Evolutionary conservation across 2,329 filamentous ascomycete species (phyloP).

Genomic region (Exophiala viscosa): DNA sequence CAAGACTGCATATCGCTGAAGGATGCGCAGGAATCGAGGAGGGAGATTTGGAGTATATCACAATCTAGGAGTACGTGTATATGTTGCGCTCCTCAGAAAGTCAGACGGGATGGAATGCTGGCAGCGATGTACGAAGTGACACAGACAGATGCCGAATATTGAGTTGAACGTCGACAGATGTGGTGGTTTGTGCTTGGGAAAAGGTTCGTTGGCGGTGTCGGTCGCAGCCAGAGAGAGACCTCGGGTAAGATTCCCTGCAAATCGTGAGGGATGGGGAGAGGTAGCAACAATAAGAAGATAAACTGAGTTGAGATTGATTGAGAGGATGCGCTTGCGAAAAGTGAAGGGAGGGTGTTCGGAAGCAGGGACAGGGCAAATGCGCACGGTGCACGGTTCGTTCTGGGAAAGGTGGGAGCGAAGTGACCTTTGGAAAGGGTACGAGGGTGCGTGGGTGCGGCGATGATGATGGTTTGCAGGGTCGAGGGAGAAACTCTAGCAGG

Average conservation of each 20-base stretch:
- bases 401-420: neutral
- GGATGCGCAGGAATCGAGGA: constrained; percentile 5
- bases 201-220: neutral
- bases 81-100: no score
- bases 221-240: neutral
- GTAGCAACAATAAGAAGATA: neutral
- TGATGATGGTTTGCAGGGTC: neutral
- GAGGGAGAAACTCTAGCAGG: neutral
- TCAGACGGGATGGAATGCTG: constrained; percentile 6
- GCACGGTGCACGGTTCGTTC: neutral
- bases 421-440: neutral
- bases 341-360: neutral
- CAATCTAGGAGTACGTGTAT: neutral
- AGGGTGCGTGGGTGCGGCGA: neutral
- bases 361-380: neutral
- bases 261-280: neutral
- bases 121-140: constrained; percentile 2
- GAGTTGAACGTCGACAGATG: neutral
- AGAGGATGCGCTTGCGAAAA: neutral
- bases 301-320: neutral
- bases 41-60: neutral
- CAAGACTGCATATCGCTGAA: constrained; percentile 9
- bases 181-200: constrained; percentile 5
- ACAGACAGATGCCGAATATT: neutral
- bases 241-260: neutral